Evolutionary conservation across 2,329 filamentous ascomycete genomes (phyloP).

Genomic region (Paraphaeosphaeria minitans): DNA sequence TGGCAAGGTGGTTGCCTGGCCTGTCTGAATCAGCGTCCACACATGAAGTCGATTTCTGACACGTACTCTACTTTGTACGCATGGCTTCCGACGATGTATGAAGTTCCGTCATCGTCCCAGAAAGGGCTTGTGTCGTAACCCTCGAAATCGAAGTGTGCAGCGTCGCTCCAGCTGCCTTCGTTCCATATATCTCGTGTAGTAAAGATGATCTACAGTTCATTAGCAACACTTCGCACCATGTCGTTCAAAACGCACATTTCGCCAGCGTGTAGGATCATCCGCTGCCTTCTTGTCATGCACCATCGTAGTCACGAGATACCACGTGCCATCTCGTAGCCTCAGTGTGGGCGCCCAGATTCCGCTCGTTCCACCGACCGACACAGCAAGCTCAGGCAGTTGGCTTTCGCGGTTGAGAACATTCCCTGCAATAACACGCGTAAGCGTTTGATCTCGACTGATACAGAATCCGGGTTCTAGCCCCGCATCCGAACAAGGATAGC

Average conservation of each 20-base stretch:
- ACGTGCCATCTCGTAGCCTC: conserved; percentile 47
- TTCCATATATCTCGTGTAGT: conserved; percentile 52
- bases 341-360: conserved; percentile 52
- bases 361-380: conserved; percentile 41
- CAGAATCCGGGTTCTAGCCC: neutral
- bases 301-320: conserved; percentile 49
- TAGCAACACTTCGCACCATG: neutral
- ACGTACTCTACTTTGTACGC: conserved; percentile 28
- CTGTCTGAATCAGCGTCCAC: conserved; percentile 11
- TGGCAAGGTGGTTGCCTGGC: conserved; percentile 34
- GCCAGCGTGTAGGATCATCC: conserved; percentile 43
- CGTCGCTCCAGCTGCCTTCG: conserved; percentile 53
- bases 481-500: conserved; percentile 1
- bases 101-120: conserved; percentile 61
- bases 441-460: neutral
- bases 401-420: conserved; percentile 43
- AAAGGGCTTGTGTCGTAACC: conserved; percentile 61
- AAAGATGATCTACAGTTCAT: conserved; percentile 48
- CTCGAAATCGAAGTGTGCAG: conserved; percentile 55
- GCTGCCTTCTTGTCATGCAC: conserved; percentile 34
- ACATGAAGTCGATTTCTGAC: neutral
- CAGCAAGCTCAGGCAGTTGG: conserved; percentile 47
- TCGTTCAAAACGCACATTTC: conserved; percentile 34
- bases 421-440: conserved; percentile 18
- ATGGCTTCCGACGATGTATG: conserved; percentile 52